A percentile compares a stretch with the other conserved stretches of the same genome.
Evolutionary conservation across 129 eudicot genomes (phyloP).

Genomic region (Kitagawia praeruptora): DNA sequence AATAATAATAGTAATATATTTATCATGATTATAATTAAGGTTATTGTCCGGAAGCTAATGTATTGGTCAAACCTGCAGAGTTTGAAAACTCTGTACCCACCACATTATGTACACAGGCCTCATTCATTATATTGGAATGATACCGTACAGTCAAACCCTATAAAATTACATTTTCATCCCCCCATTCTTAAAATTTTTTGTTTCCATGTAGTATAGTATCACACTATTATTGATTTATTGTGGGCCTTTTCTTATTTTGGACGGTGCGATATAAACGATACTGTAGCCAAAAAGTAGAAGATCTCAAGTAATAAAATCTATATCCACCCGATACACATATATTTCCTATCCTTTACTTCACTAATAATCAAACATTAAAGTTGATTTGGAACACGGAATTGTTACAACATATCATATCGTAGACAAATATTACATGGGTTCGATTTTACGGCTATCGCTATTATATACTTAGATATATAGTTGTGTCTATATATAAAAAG

Average conservation of each 20-base stretch:
- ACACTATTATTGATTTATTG: slow-evolving; percentile 4
- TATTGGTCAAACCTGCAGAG: slow-evolving; percentile 53
- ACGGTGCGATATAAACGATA: slow-evolving; percentile 11
- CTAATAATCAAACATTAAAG: background rate
- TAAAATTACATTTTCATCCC: slow-evolving; percentile 11
- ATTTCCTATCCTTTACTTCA: background rate
- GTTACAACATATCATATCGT: no score
- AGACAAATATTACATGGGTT: background rate
- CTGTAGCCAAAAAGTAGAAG: background rate
- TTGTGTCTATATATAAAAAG: background rate
- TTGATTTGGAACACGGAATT: no score
- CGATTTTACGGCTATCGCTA: background rate
- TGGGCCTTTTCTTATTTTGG: slow-evolving; percentile 20
- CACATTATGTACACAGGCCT: slow-evolving; percentile 22
- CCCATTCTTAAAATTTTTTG: background rate
- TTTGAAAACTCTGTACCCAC: slow-evolving; percentile 30
- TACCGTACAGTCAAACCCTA: slow-evolving; percentile 38
- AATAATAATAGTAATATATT: background rate
- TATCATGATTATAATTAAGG: background rate
- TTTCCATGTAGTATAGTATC: background rate
- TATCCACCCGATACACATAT: slow-evolving; percentile 3
- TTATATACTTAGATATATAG: background rate
- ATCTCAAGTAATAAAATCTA: background rate
- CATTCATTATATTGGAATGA: slow-evolving; percentile 37
- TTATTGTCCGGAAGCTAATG: slow-evolving; percentile 19